Conservation (phyloP, 768 basidiomycete species). For the Trametes cubensis region DNA sequence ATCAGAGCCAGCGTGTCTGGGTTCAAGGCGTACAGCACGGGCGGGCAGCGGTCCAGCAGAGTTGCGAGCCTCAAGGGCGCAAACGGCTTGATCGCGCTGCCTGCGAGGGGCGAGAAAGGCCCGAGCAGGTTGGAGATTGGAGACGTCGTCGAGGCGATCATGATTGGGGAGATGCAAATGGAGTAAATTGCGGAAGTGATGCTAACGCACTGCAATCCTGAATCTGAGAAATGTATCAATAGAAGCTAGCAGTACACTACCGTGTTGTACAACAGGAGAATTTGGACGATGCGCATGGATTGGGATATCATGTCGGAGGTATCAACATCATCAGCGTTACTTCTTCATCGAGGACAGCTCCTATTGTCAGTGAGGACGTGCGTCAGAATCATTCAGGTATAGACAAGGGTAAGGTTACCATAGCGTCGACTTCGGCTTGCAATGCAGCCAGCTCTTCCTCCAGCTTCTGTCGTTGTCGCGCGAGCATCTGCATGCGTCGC, state of each 20-base stretch:
- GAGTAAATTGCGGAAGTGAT: constrained; percentile 3
- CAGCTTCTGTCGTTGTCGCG: constrained; percentile 66
- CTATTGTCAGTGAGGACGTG: constrained; percentile 4
- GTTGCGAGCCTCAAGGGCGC: constrained; percentile 80
- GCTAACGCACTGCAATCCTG: too few relatives aligned
- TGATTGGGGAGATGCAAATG: constrained; percentile 68
- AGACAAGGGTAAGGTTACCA: constrained; percentile 43
- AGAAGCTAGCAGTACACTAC: constrained; percentile 5
- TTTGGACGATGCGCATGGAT: neutral
- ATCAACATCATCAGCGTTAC: neutral
- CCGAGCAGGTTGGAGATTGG: constrained; percentile 51
- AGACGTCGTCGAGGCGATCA: constrained; percentile 57
- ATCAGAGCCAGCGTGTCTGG: constrained; percentile 49
- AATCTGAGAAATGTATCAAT: neutral
- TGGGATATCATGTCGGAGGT: neutral
- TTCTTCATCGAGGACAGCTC: constrained; percentile 32
- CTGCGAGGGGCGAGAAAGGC: constrained; percentile 41
- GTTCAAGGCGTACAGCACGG: constrained; percentile 75
- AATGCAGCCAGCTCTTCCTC: constrained; percentile 63
- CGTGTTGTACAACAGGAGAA: constrained; percentile 16
- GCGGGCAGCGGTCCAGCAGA: constrained; percentile 84
- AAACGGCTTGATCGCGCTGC: constrained; percentile 77
- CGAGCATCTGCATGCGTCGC: constrained; percentile 62
- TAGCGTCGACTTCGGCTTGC: constrained; percentile 60
- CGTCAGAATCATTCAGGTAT: neutral